phyloP scores from a whole-genome alignment of 2,329 filamentous ascomycete genomes.

The Didymosphaeria variabile region DNA sequence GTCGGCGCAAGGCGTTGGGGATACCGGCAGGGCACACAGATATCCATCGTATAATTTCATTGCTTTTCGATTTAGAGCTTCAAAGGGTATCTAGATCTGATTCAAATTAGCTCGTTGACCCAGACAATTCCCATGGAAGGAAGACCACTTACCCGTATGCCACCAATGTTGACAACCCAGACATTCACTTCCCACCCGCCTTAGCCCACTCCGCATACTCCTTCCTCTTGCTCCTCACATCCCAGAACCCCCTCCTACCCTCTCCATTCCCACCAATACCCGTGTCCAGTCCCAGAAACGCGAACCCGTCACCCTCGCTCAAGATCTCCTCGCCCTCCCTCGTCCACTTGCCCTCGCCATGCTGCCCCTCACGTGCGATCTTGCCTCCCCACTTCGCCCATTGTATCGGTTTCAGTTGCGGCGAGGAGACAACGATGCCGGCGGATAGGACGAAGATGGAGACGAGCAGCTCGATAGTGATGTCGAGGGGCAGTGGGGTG shows the following conservation, averaged over 20 bases:
- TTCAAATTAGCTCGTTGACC: neutral
- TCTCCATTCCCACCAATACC: constrained; percentile 71
- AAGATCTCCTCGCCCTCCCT: constrained; percentile 74
- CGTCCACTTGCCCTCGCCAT: constrained; percentile 63
- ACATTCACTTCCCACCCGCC: constrained; percentile 13
- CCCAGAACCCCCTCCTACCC: constrained; percentile 82
- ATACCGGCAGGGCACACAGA: neutral
- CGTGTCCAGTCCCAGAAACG: constrained; percentile 59
- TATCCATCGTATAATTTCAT: neutral
- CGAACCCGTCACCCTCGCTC: constrained; percentile 79
- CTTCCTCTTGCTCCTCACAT: constrained; percentile 83
- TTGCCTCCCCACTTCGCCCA: constrained; percentile 84
- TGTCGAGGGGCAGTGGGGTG: constrained; percentile 77
- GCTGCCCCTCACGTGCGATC: constrained; percentile 78
- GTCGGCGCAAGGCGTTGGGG: constrained; percentile 10
- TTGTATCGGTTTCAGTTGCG: constrained; percentile 82
- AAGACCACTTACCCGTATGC: neutral
- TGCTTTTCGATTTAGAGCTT: neutral
- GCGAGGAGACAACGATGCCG: constrained; percentile 81
- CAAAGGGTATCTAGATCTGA: neutral
- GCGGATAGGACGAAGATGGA: constrained; percentile 82
- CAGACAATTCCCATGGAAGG: neutral
- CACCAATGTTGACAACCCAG: no score
- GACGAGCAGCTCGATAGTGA: constrained; percentile 83
- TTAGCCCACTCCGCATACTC: constrained; percentile 83